Evolutionary conservation across 495 filamentous ascomycete species (phyloP).

Genomic region (Amorphotheca resinae): DNA sequence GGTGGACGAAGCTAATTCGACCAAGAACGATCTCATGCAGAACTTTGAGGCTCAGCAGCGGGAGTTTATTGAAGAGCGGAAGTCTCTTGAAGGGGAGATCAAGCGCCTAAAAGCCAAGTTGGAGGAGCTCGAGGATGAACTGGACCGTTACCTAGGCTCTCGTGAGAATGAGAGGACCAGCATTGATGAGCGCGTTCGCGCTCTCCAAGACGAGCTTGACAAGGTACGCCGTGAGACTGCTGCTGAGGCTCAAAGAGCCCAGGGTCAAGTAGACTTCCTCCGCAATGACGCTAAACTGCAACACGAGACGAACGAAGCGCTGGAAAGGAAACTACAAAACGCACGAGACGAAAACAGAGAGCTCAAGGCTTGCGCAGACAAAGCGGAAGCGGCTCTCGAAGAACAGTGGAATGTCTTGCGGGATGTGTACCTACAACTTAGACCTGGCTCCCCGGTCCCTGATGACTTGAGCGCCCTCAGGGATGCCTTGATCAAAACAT

Average conservation of each 20-base stretch:
- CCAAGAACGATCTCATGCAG: slow-evolving; percentile 84
- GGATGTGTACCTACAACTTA: slow-evolving; percentile 48
- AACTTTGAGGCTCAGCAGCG: slow-evolving; percentile 87
- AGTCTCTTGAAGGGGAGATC: slow-evolving; percentile 66
- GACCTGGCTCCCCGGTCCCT: slow-evolving; percentile 41
- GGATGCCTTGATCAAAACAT: slow-evolving; percentile 49
- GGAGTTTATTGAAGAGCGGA: slow-evolving; percentile 77
- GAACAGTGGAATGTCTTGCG: slow-evolving; percentile 46
- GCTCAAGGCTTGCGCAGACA: slow-evolving; percentile 27
- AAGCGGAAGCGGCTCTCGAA: slow-evolving; percentile 22
- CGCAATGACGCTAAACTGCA: slow-evolving; percentile 43
- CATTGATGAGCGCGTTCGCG: slow-evolving; percentile 53
- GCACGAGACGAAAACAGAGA: slow-evolving; percentile 37
- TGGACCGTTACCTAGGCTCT: slow-evolving; percentile 72
- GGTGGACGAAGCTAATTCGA: slow-evolving; percentile 74
- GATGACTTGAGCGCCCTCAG: slow-evolving; percentile 45
- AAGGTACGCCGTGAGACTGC: slow-evolving; percentile 39
- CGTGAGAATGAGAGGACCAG: slow-evolving; percentile 64
- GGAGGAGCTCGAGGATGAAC: slow-evolving; percentile 82
- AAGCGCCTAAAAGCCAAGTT: slow-evolving; percentile 57
- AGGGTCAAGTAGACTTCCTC: slow-evolving; percentile 41
- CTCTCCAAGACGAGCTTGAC: slow-evolving; percentile 60
- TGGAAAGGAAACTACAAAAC: slow-evolving; percentile 41
- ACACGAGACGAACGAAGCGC: slow-evolving; percentile 36
- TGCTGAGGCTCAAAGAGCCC: slow-evolving; percentile 43